These are phyloP conservation scores for Pseudocercospora pini-densiflorae DNA, from an alignment of 2,329 filamentous ascomycete species.

Conservation along the genomic window DNA sequence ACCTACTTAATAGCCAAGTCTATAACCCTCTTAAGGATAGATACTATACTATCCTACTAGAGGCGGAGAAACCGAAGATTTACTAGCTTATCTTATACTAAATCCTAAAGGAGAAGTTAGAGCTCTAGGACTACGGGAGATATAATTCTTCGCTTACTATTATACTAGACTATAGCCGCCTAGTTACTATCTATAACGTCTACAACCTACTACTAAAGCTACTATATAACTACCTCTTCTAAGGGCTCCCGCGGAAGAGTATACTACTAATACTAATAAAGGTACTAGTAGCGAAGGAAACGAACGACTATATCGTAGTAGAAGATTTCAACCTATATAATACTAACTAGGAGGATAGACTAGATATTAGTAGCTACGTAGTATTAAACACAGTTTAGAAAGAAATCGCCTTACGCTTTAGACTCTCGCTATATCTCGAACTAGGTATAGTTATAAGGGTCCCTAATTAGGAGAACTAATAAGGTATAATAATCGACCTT, in stretches of 20 bases:
- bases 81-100: not conserved
- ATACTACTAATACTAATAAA: not conserved
- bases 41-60: not conserved
- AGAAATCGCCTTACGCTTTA: not conserved
- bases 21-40: not conserved
- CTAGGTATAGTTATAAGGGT: not conserved
- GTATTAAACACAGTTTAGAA: not conserved
- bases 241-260: not conserved
- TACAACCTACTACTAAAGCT: not conserved
- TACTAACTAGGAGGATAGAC: not conserved
- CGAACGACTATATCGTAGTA: not conserved
- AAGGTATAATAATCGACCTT: not conserved
- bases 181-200: not conserved
- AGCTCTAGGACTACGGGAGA: not conserved
- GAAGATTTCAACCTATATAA: not conserved
- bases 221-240: not conserved
- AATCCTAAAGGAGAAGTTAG: not conserved
- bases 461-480: not conserved
- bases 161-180: not conserved
- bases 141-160: not conserved
- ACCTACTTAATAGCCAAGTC: not conserved
- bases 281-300: not conserved
- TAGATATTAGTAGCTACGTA: not conserved
- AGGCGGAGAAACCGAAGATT: not conserved
- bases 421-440: not conserved